phyloP scores from a whole-genome alignment of 208 protist species.

The Crithidia bombi region DNA sequence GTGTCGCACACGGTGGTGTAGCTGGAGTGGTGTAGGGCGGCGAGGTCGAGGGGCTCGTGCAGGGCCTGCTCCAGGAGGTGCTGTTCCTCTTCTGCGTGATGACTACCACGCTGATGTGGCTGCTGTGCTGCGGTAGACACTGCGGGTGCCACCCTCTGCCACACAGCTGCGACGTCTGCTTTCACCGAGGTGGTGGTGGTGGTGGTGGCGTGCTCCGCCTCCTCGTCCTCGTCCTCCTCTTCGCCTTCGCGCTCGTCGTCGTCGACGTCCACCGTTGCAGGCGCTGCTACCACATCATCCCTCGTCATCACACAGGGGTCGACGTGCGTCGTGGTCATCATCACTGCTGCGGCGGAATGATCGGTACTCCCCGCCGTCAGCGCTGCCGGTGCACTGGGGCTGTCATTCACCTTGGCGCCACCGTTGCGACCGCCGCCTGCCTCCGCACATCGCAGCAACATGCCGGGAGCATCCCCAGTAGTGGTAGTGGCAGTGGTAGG shows the following conservation, averaged over 20 bases:
- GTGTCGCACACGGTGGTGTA: constrained; percentile 84
- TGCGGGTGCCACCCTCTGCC: neutral
- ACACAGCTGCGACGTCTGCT: neutral
- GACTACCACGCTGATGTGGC: constrained; percentile 7
- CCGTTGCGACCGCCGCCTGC: too few relatives aligned
- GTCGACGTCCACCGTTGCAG: neutral
- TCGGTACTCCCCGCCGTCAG: too few relatives aligned
- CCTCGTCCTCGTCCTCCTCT: neutral
- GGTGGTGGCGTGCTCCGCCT: neutral
- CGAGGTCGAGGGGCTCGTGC: constrained; percentile 17
- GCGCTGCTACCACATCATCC: neutral
- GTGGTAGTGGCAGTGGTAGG: too few relatives aligned
- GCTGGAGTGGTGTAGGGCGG: constrained; percentile 54
- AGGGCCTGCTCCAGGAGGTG: constrained; percentile 21
- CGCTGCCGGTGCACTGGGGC: too few relatives aligned
- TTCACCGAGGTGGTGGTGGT: neutral
- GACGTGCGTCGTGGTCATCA: neutral
- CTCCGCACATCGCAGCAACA: too few relatives aligned
- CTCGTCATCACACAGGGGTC: too few relatives aligned
- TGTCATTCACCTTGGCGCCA: too few relatives aligned
- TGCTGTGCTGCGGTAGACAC: neutral
- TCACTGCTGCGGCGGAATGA: neutral
- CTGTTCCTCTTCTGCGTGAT: constrained; percentile 21
- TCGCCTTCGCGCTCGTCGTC: neutral
- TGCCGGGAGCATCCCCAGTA: too few relatives aligned